A percentile compares a stretch with the other conserved stretches of the same genome.
Conservation (phyloP, 2,329 filamentous ascomycete species). For the Alternaria burnsii region DNA sequence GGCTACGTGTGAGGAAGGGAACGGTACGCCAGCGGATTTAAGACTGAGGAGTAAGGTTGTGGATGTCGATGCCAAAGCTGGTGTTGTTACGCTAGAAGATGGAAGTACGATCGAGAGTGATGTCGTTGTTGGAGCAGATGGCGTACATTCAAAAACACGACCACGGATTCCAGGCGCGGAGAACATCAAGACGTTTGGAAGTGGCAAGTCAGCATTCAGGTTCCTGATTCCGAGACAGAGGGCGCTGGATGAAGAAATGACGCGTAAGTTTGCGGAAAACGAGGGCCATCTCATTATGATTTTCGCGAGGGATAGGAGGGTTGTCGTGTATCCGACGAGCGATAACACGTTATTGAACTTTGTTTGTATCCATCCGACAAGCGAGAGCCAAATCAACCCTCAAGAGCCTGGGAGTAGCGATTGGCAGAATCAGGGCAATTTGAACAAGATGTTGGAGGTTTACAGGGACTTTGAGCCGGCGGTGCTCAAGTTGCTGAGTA, state of each 20-base stretch:
- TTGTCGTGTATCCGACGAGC: conserved; percentile 59
- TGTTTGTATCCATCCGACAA: conserved; percentile 53
- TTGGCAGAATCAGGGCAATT: conserved; percentile 51
- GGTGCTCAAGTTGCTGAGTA: conserved; percentile 48
- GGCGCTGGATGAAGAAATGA: conserved; percentile 52
- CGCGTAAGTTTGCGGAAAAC: conserved; percentile 48
- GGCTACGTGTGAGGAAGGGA: conserved; percentile 53
- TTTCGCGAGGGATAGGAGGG: conserved; percentile 53
- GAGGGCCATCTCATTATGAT: conserved; percentile 57
- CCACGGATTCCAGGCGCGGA: conserved; percentile 34
- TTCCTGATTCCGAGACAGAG: conserved; percentile 62
- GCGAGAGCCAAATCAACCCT: conserved; percentile 34
- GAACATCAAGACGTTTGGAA: conserved; percentile 53
- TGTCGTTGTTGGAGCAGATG: conserved; percentile 62
- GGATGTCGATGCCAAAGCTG: conserved; percentile 51
- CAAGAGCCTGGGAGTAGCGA: conserved; percentile 26
- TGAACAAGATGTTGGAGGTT: conserved; percentile 52
- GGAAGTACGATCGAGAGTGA: conserved; percentile 58
- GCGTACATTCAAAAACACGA: conserved; percentile 56
- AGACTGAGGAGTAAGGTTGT: conserved; percentile 56
- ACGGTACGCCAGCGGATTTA: conserved; percentile 50
- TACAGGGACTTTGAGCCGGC: conserved; percentile 50
- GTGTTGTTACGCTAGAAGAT: conserved; percentile 41
- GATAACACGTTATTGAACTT: conserved; percentile 60
- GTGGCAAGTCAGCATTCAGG: conserved; percentile 66